phyloP scores from a whole-genome alignment of 2,329 filamentous ascomycete species.

The Tolypocladium guangdongense region DNA sequence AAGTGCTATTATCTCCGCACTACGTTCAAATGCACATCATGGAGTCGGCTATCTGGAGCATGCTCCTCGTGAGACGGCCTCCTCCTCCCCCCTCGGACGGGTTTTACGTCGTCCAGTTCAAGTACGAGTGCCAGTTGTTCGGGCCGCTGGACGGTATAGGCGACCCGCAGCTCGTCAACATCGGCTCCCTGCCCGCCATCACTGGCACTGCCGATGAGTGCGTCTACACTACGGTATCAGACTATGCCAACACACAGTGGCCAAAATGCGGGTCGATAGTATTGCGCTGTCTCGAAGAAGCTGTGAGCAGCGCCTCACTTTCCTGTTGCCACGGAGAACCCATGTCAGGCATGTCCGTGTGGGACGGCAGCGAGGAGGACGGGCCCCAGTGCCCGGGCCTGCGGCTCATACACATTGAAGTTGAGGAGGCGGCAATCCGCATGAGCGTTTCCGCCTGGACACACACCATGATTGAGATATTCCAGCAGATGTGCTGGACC shows the following conservation, averaged over 20 bases:
- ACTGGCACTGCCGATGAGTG: slow-evolving; percentile 24
- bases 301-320: slow-evolving; percentile 15
- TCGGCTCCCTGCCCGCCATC: slow-evolving; percentile 19
- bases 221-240: slow-evolving; percentile 19
- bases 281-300: slow-evolving; percentile 20
- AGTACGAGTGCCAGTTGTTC: slow-evolving; percentile 22
- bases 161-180: slow-evolving; percentile 16
- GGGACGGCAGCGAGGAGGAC: slow-evolving; percentile 20
- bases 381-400: slow-evolving; percentile 17
- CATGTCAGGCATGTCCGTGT: slow-evolving; percentile 23
- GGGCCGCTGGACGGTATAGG: slow-evolving; percentile 15
- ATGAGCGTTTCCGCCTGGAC: slow-evolving; percentile 24
- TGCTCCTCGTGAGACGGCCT: slow-evolving; percentile 20
- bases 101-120: slow-evolving; percentile 23
- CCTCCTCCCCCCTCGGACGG: slow-evolving; percentile 21
- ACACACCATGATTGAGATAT: slow-evolving; percentile 21
- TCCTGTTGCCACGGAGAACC: slow-evolving; percentile 12
- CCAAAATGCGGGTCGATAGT: slow-evolving; percentile 19
- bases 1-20: slow-evolving; percentile 21
- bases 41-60: slow-evolving; percentile 25
- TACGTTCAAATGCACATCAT: slow-evolving; percentile 26
- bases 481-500: slow-evolving; percentile 27
- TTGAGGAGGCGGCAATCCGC: slow-evolving; percentile 20
- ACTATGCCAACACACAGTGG: slow-evolving; percentile 21
- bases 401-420: slow-evolving; percentile 22